Percentiles rank a stretch among this genome's conserved stretches.
These are phyloP conservation scores for Myriosclerotinia curreyana DNA, from an alignment of 2,329 filamentous ascomycete genomes.

Conservation along the genomic window DNA sequence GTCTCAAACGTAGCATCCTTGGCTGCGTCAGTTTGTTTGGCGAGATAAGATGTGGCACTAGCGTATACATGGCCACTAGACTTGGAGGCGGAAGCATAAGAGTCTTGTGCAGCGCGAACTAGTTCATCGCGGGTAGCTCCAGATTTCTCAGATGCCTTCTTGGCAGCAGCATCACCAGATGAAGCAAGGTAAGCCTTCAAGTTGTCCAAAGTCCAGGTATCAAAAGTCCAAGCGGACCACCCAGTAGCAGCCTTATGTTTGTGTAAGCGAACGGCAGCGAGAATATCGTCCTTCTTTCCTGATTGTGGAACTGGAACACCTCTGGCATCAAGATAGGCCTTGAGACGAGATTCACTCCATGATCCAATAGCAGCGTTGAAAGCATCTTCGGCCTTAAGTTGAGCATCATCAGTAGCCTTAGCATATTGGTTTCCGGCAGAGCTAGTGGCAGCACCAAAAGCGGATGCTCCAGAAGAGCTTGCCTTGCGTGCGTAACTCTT, in stretches of 20 bases:
- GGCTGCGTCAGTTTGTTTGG: constrained; percentile 60
- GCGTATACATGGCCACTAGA: constrained; percentile 58
- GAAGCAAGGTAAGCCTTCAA: constrained; percentile 56
- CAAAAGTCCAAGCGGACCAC: constrained; percentile 74
- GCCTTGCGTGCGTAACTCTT: constrained; percentile 70
- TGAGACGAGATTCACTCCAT: constrained; percentile 74
- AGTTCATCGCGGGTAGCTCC: constrained; percentile 71
- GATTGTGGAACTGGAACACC: constrained; percentile 71
- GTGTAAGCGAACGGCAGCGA: constrained; percentile 71
- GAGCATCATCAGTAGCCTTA: constrained; percentile 68
- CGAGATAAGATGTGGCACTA: constrained; percentile 68
- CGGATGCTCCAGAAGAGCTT: constrained; percentile 58
- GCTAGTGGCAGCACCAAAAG: constrained; percentile 69
- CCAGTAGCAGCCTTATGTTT: constrained; percentile 66
- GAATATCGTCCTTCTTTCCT: constrained; percentile 68
- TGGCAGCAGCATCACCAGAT: constrained; percentile 53
- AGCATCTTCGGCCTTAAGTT: constrained; percentile 59
- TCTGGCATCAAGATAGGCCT: constrained; percentile 74
- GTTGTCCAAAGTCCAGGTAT: constrained; percentile 71
- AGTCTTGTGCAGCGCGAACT: constrained; percentile 59
- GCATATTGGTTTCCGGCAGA: constrained; percentile 74
- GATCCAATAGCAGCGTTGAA: constrained; percentile 60
- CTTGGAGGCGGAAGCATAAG: constrained; percentile 57
- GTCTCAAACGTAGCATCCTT: constrained; percentile 68
- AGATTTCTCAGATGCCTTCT: constrained; percentile 60